These are phyloP conservation scores for Fusarium sp. DNA, from an alignment of 2,329 filamentous ascomycete genomes.

Conservation along the genomic window DNA sequence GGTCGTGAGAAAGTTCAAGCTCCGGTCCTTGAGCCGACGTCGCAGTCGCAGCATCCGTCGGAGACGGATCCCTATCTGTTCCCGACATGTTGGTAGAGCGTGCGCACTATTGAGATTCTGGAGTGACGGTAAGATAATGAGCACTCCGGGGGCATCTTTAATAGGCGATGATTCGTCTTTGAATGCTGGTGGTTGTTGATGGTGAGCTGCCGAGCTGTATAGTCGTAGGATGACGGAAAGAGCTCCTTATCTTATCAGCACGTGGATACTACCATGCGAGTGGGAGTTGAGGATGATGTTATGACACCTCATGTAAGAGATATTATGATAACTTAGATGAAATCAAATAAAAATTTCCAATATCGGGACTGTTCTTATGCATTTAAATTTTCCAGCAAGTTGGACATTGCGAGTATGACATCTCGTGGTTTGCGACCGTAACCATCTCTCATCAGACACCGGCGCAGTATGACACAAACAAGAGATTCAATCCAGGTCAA, in stretches of 20 bases:
- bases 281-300: not conserved
- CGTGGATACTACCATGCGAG: conserved; percentile 39
- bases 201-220: conserved; percentile 26
- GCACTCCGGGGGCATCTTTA: conserved; percentile 44
- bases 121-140: conserved; percentile 30
- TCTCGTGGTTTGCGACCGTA: not conserved
- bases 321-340: not conserved
- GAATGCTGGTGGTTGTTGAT: conserved; percentile 10
- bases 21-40: conserved; percentile 34
- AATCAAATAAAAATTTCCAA: not conserved
- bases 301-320: not conserved
- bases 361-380: not conserved
- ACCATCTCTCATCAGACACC: not conserved
- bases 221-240: conserved; percentile 43
- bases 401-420: not conserved
- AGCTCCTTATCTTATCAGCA: conserved; percentile 53
- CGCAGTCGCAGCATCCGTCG: conserved; percentile 25
- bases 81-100: conserved; percentile 41
- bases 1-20: conserved; percentile 30
- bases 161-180: conserved; percentile 9
- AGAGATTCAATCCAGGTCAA: not conserved
- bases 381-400: not conserved
- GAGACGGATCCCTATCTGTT: conserved; percentile 46
- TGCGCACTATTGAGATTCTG: conserved; percentile 13
- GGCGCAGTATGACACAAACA: not conserved